phyloP scores from a whole-genome alignment of 2,329 filamentous ascomycete species.

The Aspergillus carbonarius region DNA sequence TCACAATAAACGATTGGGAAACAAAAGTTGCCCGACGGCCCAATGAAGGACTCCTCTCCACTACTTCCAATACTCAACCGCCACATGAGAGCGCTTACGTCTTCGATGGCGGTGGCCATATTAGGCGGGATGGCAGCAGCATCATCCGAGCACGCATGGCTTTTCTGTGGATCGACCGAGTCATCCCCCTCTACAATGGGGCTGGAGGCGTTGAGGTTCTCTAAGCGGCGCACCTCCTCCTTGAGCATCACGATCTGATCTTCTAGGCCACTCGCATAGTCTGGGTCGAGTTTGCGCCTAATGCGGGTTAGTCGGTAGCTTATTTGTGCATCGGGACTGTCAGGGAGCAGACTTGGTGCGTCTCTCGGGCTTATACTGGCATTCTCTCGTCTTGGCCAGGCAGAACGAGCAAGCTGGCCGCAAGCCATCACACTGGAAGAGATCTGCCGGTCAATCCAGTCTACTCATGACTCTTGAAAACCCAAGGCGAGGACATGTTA shows the following conservation, averaged over 20 bases:
- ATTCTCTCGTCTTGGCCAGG: neutral
- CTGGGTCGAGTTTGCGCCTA: neutral
- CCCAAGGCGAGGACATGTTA: neutral
- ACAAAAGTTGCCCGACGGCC: conserved; percentile 2
- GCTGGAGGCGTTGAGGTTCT: neutral
- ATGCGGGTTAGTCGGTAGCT: neutral
- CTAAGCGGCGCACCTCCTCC: neutral
- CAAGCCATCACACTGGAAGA: neutral
- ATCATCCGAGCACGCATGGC: neutral
- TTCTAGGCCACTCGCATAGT: neutral
- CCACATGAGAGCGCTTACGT: conserved; percentile 2
- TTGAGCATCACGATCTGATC: neutral
- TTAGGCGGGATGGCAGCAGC: neutral
- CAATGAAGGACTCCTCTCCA: neutral
- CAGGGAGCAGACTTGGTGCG: neutral
- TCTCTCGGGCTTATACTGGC: neutral
- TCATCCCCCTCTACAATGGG: neutral
- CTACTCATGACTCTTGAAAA: no score
- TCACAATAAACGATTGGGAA: neutral
- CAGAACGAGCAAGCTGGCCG: neutral
- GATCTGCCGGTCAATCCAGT: neutral
- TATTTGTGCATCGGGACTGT: neutral
- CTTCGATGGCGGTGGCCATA: neutral
- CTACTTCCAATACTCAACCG: conserved; percentile 3
- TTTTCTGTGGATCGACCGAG: no score